These are phyloP conservation scores for Fonsecaea nubica DNA, from an alignment of 2,329 filamentous ascomycete genomes.

Conservation along the genomic window DNA sequence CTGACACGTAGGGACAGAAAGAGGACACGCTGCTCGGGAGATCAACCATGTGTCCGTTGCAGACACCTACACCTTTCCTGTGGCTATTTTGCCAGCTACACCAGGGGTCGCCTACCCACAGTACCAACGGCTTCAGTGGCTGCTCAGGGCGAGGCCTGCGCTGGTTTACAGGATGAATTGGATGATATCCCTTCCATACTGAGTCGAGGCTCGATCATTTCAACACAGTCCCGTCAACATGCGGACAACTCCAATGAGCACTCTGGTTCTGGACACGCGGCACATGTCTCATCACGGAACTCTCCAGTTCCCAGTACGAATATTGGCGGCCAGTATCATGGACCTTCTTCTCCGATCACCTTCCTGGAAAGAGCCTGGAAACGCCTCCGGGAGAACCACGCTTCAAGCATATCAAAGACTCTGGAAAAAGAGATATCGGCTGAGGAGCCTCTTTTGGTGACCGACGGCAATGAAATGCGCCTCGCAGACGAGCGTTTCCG, in stretches of 20 bases:
- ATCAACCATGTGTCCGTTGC: constrained; percentile 6
- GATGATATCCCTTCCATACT: background rate
- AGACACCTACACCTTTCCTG: constrained; percentile 3
- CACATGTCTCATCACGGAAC: constrained; percentile 4
- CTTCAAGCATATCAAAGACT: background rate
- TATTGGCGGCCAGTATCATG: constrained; percentile 11
- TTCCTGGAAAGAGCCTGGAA: constrained; percentile 11
- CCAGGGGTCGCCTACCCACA: constrained; percentile 2
- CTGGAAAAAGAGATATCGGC: background rate
- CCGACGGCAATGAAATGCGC: background rate
- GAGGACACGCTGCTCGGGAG: constrained; percentile 5
- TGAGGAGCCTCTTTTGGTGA: background rate
- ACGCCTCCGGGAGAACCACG: constrained; percentile 1
- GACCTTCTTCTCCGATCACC: constrained; percentile 7
- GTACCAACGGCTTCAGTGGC: background rate
- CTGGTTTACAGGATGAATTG: background rate
- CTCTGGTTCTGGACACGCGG: background rate
- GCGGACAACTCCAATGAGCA: background rate
- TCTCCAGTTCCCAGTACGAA: constrained; percentile 10
- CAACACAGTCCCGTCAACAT: background rate
- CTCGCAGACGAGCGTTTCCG: background rate
- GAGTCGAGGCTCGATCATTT: background rate
- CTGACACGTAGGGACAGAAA: background rate
- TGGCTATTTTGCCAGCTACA: background rate
- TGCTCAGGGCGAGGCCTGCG: background rate